Conservation (phyloP, 306 rosid genomes). For the Begonia fuchsioides region DNA sequence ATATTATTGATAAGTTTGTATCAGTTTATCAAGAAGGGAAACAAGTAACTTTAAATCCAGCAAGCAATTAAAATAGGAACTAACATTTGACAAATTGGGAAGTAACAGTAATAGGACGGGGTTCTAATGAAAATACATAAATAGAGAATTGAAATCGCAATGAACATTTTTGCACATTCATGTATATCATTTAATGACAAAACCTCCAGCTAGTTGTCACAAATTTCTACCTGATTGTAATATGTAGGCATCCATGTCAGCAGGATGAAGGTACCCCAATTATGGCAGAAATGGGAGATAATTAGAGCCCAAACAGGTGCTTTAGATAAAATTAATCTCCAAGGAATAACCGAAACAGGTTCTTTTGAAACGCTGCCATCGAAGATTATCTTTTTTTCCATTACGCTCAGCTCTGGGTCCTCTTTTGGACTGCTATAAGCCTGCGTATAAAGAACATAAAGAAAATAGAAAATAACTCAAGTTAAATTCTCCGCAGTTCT, state of each 20-base stretch:
- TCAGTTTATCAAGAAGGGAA: too few species aligned
- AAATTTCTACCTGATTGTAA: conserved; percentile 74
- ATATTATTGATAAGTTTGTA: too few species aligned
- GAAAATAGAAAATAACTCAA: conserved; percentile 3
- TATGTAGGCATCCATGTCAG: conserved; percentile 98
- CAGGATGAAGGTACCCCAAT: conserved; percentile 95
- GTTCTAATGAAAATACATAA: too few species aligned
- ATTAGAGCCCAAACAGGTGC: conserved; percentile 98
- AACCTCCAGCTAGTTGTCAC: not conserved
- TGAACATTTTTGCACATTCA: too few species aligned
- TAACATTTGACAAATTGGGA: too few species aligned
- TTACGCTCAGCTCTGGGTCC: conserved; percentile 47
- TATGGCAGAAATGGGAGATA: conserved; percentile 82
- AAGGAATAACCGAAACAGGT: conserved; percentile 71
- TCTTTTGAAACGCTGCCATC: conserved; percentile 63
- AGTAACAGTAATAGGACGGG: too few species aligned
- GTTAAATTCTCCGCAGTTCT: not conserved
- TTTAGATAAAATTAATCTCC: conserved; percentile 84
- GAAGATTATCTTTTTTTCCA: conserved; percentile 53
- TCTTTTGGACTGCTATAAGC: conserved; percentile 89
- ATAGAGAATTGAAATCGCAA: too few species aligned
- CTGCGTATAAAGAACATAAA: conserved; percentile 23
- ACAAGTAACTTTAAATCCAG: too few species aligned
- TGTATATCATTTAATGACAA: too few species aligned
- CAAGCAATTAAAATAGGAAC: too few species aligned